Evolutionary conservation across 768 basidiomycete genomes (phyloP), one percentile per base, ranked within the genome.

Genomic region (Cantharellus cinnabarinus): DNA sequence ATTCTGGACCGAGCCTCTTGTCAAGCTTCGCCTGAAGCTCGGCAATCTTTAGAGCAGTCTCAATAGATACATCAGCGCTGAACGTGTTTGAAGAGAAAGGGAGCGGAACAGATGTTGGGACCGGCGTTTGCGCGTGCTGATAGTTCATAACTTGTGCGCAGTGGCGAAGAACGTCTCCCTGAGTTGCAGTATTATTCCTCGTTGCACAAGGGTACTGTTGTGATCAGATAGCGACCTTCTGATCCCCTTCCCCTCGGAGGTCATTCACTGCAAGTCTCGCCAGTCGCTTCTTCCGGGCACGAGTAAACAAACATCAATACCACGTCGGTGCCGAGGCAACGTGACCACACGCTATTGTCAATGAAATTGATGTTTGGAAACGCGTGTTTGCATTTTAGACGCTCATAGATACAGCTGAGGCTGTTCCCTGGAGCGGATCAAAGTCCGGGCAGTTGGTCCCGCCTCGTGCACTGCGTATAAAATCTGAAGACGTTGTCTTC

Each of bases 1-100:
- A 95, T 71, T 98, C 95, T 1, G 95, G 95, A 2, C 95, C 95
- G 20, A 99, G 81, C 64, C 84, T 87, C 70, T 82, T 82, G 66
- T 85, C 76, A 39, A 99, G 75, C 68, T 89, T 86, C 7, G 77
- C 80, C 66, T 94, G 89, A 2, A 95, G 72, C 0, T 75, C 68
- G 3, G 81, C 83, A 50, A 89, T 79, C 65, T 79, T 81, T 58
- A 74, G 72, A 2, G 80, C 77, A 0, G 81, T 80, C 52, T 79
- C 82, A 54, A 10, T 10, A 1, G 10, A 7, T 37, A 54, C 35
- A 10, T 37, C 38, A 7, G 52, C 10, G 7, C 35, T 10, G 52
- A 37, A 54, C 14, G 52, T 37, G 14, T 10, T 10, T 14, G 52
- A 7, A 10, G 52, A 54, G 38, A 54, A 54, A 10, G 10, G 10